These are phyloP conservation scores for Penicillium expansum DNA, from an alignment of 2,329 filamentous ascomycete genomes.

Conservation along the genomic window DNA sequence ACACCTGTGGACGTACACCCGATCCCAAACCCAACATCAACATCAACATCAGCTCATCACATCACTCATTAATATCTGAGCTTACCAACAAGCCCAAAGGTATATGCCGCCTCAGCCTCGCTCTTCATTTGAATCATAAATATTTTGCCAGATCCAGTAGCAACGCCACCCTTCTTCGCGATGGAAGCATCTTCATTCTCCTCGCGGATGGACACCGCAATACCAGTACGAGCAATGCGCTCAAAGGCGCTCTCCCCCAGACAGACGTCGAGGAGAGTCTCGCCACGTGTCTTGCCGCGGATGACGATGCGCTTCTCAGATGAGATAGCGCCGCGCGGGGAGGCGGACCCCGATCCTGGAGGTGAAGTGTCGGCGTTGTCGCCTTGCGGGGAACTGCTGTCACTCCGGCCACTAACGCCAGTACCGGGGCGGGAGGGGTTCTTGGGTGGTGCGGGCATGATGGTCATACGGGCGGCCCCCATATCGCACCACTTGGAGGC, in stretches of 20 bases:
- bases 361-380: constrained; percentile 22
- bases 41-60: background rate
- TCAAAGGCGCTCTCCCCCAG: constrained; percentile 83
- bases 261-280: constrained; percentile 76
- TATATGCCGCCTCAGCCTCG: constrained; percentile 54
- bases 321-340: constrained; percentile 54
- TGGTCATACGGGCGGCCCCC: constrained; percentile 78
- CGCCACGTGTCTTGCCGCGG: constrained; percentile 63
- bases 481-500: constrained; percentile 86
- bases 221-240: constrained; percentile 76
- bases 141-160: constrained; percentile 55
- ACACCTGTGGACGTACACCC: background rate
- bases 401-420: constrained; percentile 53
- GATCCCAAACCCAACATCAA: background rate
- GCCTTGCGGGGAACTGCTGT: constrained; percentile 23
- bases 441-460: constrained; percentile 59
- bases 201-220: constrained; percentile 86
- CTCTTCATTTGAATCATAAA: constrained; percentile 65
- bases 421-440: constrained; percentile 33
- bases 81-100: constrained; percentile 54
- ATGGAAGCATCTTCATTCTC: constrained; percentile 63
- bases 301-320: constrained; percentile 85
- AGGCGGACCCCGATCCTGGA: constrained; percentile 31
- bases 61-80: constrained; percentile 44
- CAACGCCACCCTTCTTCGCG: constrained; percentile 57